These are phyloP conservation scores for Ilyonectria robusta DNA, from an alignment of 2,329 filamentous ascomycete genomes.

Conservation along the genomic window DNA sequence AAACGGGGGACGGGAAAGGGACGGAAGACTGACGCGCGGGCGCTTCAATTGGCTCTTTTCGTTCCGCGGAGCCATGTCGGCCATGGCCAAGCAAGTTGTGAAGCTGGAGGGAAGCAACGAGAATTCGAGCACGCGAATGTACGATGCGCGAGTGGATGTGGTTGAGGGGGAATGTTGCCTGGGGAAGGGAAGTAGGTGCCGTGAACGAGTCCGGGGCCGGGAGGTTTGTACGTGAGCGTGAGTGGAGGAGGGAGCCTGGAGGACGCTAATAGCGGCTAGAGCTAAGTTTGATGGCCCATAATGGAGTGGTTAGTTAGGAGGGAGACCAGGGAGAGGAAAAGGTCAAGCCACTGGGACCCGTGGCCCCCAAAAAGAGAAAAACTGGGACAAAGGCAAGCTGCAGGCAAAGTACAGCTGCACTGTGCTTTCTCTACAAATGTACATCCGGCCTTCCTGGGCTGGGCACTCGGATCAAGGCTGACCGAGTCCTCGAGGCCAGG, in stretches of 20 bases:
- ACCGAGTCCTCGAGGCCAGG: not conserved
- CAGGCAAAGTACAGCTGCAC: not conserved
- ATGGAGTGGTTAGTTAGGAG: too few species aligned
- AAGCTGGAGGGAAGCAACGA: slow-evolving; percentile 37
- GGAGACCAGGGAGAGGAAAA: not conserved
- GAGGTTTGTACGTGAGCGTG: slow-evolving; percentile 35
- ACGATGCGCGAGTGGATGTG: slow-evolving; percentile 16
- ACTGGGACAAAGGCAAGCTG: not conserved
- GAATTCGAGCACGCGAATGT: slow-evolving; percentile 33
- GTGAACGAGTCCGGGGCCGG: slow-evolving; percentile 38
- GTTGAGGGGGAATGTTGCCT: slow-evolving; percentile 43
- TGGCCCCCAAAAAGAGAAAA: slow-evolving; percentile 9
- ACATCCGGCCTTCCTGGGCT: not conserved
- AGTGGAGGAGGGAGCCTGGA: slow-evolving; percentile 46
- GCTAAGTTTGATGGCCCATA: not conserved
- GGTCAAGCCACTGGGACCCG: slow-evolving; percentile 24
- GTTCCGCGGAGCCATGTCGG: slow-evolving; percentile 69
- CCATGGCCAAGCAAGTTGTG: slow-evolving; percentile 37
- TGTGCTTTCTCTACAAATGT: not conserved
- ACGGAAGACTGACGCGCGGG: slow-evolving; percentile 72
- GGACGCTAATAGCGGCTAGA: slow-evolving; percentile 18
- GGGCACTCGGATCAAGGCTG: not conserved
- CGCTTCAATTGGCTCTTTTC: slow-evolving; percentile 92
- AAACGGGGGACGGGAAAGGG: slow-evolving; percentile 3
- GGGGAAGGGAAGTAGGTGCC: slow-evolving; percentile 31